Base-by-base conservation (phyloP, 2,329 filamentous ascomycete species). In the Exophiala phaeomuriformis region DNA sequence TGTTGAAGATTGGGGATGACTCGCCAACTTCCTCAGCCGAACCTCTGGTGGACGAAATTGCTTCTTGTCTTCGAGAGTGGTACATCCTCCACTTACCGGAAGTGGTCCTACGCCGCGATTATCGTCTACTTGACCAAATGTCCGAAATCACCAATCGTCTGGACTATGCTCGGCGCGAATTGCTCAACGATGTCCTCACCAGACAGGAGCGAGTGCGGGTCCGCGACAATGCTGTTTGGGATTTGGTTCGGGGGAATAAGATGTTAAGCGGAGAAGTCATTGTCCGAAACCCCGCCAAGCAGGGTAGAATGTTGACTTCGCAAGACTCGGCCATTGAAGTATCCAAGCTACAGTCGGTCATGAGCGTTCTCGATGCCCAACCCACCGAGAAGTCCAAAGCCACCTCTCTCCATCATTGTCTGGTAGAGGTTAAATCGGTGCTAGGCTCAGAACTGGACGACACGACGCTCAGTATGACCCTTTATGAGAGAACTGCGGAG, bases 1-100 rank as follows among this genome's bases (percentile, higher is more conserved):
- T 97, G 86, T 78, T 98, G 49, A 95, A 96, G 70, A 91, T 98
- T 67, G 93, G 93, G 54, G 93, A 98, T 66, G 93, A 98, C 73
- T 95, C 90, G 1, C 88, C 90, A 1, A 95, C 89, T 0, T 96
- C 90, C 4, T 77, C 81, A 10, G 84, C 87, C 5, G 94, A 98
- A 68, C 93, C 93, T 2, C 72, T 98, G 57, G 90, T 98, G 28
- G 93, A 98, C 70, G 93, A 98, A 69, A 97, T 98, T 64, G 90
- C 93, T 9, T 96, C 90, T 2, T 98, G 93, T 68, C 73, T 98
- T 59, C 83, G 93, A 63, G 93, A 98, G 77, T 98, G 93, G 94
- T 91, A 98, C 72, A 95, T 93, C 19, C 95, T 90, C 12, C 94
- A 96, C 66, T 78, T 98, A 10, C 94, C 98, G 71, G 89, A 95